Evolutionary conservation across 2,329 filamentous ascomycete species (phyloP).

Genomic region (Calonectria honghensis): DNA sequence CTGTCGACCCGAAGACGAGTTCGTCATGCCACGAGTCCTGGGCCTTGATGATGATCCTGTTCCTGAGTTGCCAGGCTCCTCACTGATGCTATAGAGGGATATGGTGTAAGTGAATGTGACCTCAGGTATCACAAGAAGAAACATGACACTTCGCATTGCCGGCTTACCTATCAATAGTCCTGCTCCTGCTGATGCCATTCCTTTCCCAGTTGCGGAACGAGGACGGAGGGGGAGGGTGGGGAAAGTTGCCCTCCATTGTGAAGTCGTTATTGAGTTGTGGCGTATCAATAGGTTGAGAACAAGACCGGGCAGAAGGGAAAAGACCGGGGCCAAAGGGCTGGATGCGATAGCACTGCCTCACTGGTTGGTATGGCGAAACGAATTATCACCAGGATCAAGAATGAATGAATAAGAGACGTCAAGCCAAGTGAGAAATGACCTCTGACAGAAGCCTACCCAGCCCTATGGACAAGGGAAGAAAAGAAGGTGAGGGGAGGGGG

Average conservation of each 20-base stretch:
- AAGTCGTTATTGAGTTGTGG: conserved; percentile 31
- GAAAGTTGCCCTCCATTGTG: conserved; percentile 50
- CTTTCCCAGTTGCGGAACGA: conserved; percentile 49
- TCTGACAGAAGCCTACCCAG: conserved; percentile 53
- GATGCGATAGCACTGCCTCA: conserved; percentile 48
- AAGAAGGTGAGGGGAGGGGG: conserved; percentile 39
- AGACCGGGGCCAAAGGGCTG: conserved; percentile 16
- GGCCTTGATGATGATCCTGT: conserved; percentile 40
- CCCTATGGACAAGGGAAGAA: conserved; percentile 46
- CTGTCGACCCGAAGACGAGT: conserved; percentile 52
- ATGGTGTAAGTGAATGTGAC: conserved; percentile 26
- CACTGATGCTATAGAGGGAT: conserved; percentile 47
- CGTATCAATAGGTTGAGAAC: conserved; percentile 32
- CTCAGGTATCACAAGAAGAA: background rate
- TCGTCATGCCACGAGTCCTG: conserved; percentile 54
- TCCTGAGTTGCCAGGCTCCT: conserved; percentile 49
- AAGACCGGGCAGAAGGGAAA: conserved; percentile 31
- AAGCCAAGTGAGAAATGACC: conserved; percentile 43
- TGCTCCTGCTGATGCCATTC: conserved; percentile 45
- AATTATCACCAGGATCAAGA: conserved; percentile 46
- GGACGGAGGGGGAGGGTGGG: conserved; percentile 50
- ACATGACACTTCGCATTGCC: background rate
- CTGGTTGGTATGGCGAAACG: conserved; percentile 38
- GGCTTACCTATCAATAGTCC: conserved; percentile 54
- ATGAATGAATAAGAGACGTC: conserved; percentile 36